A percentile compares a stretch with the other conserved stretches of the same genome.
Conservation (phyloP, 73 alveolate genomes). For the Symbiodinium natans region DNA sequence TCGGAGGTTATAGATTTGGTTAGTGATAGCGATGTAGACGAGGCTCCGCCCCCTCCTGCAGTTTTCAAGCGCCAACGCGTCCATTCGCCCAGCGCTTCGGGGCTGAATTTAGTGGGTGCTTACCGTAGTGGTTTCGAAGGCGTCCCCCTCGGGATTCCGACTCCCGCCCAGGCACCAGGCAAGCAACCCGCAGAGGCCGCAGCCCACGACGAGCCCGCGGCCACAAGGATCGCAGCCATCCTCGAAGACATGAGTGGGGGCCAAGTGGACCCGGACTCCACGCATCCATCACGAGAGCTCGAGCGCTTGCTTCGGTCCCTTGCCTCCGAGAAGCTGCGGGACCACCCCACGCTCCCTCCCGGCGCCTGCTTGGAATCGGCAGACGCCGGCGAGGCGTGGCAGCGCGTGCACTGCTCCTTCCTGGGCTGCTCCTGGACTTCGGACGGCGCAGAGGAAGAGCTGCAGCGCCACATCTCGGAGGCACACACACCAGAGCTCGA, state of each 20-base stretch:
- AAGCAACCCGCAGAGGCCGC: no score
- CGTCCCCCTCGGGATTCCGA: no score
- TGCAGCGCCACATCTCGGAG: neutral
- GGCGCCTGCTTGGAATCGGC: neutral
- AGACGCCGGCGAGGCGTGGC: constrained; percentile 56
- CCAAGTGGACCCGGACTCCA: neutral
- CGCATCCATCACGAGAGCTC: neutral
- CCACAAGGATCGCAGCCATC: no score
- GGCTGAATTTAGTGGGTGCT: no score
- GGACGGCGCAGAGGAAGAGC: neutral
- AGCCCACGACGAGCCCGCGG: no score
- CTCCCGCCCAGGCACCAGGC: no score
- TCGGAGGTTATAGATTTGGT: no score
- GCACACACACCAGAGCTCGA: neutral
- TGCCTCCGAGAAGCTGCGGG: neutral
- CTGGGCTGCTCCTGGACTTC: constrained; percentile 27
- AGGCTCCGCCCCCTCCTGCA: no score
- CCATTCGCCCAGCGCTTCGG: no score
- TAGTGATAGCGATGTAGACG: no score
- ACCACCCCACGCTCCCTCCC: constrained; percentile 59
- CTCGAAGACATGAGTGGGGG: neutral
- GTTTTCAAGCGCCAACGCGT: no score
- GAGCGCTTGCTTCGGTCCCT: neutral
- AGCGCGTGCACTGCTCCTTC: constrained; percentile 20
- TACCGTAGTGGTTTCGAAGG: no score